Percentiles rank a stretch among this genome's conserved stretches.
Evolutionary conservation across 75 land plant genomes (phyloP).

Genomic region (Chamaecyparis obtusa): DNA sequence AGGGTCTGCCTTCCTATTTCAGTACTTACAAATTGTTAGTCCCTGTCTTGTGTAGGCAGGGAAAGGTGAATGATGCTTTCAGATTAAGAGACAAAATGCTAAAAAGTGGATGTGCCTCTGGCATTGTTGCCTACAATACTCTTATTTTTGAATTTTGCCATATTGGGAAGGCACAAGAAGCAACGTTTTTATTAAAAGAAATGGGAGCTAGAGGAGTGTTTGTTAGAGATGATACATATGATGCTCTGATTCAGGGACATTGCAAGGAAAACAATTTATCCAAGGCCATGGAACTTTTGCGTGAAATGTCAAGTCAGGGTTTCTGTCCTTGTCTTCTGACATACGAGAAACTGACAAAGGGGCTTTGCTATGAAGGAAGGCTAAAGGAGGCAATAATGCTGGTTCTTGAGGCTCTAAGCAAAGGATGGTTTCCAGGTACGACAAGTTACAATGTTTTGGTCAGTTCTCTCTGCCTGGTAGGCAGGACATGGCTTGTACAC

Average conservation of each 20-base stretch:
- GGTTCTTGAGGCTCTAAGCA: slow-evolving; percentile 22
- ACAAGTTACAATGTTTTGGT: slow-evolving; percentile 42
- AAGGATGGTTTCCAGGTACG: slow-evolving; percentile 7
- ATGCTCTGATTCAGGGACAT: slow-evolving; percentile 27
- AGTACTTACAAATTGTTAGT: slow-evolving; percentile 27
- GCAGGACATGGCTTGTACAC: slow-evolving; percentile 15
- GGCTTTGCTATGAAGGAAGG: slow-evolving; percentile 26
- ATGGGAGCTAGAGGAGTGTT: slow-evolving; percentile 18
- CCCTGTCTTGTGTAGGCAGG: slow-evolving; percentile 24
- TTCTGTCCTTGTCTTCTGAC: slow-evolving; percentile 30
- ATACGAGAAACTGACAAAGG: slow-evolving; percentile 26
- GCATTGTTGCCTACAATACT: slow-evolving; percentile 17
- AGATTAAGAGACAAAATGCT: slow-evolving; percentile 24
- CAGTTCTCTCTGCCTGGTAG: slow-evolving; percentile 24
- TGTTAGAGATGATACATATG: slow-evolving; percentile 21
- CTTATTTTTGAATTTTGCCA: slow-evolving; percentile 42
- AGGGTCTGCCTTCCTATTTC: slow-evolving; percentile 13
- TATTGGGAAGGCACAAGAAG: slow-evolving; percentile 28
- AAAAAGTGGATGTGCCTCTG: slow-evolving; percentile 1
- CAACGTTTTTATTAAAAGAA: slow-evolving; percentile 24
- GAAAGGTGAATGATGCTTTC: slow-evolving; percentile 19
- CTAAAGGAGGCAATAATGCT: slow-evolving; percentile 23
- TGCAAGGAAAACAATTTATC: slow-evolving; percentile 20
- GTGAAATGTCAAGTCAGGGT: slow-evolving; percentile 35
- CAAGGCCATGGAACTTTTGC: slow-evolving; percentile 29